Conservation (phyloP, 345 rosid species). For the Boechera retrofracta region DNA sequence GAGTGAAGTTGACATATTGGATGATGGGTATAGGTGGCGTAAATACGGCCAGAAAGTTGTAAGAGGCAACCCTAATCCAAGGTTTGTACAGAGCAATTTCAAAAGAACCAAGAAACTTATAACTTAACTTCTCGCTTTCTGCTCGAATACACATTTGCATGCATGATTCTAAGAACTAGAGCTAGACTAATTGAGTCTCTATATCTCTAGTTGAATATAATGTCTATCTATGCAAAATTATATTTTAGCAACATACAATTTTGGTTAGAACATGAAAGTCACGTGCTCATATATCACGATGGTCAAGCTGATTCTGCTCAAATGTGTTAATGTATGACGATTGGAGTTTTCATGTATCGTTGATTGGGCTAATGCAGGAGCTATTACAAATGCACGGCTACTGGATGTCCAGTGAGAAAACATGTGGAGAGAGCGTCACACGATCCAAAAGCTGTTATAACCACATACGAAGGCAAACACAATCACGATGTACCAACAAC, state of each 20-base stretch:
- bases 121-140: neutral
- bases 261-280: slow-evolving; percentile 22
- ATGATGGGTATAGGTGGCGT: slow-evolving; percentile 99
- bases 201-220: too few relatives aligned
- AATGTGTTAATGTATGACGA: neutral
- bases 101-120: neutral
- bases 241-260: slow-evolving; percentile 5
- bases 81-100: slow-evolving; percentile 48
- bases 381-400: slow-evolving; percentile 93
- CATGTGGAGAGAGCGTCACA: slow-evolving; percentile 99
- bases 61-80: slow-evolving; percentile 96
- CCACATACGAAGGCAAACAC: slow-evolving; percentile 98
- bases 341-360: neutral
- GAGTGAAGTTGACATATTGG: slow-evolving; percentile 97
- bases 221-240: neutral
- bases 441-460: slow-evolving; percentile 93
- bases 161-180: neutral
- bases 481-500: slow-evolving; percentile 92
- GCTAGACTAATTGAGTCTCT: slow-evolving; percentile 14
- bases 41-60: slow-evolving; percentile 99
- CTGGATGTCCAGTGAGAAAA: slow-evolving; percentile 93
- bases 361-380: slow-evolving; percentile 63
- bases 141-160: neutral
- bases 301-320: slow-evolving; percentile 14
- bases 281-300: neutral